phyloP scores from a whole-genome alignment of 495 filamentous ascomycete species.

The Neurospora sp. region DNA sequence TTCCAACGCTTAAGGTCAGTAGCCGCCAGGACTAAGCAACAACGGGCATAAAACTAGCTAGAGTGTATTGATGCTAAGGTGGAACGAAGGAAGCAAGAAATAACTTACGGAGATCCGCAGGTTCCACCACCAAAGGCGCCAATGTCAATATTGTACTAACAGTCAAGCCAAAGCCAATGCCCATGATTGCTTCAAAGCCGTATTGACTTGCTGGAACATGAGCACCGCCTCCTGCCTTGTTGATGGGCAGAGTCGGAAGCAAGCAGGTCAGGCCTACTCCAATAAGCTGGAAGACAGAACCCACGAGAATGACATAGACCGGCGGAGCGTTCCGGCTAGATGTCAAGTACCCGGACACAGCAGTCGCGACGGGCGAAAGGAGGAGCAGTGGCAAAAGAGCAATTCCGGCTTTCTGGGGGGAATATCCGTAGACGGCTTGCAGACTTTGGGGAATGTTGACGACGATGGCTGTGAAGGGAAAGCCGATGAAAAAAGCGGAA shows the following conservation, averaged over 20 bases:
- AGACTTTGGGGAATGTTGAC: conserved; percentile 21
- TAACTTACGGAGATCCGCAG: conserved; percentile 32
- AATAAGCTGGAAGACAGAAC: conserved; percentile 31
- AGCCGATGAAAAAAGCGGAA: conserved; percentile 15
- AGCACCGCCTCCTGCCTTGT: conserved; percentile 11
- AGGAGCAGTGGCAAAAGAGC: conserved; percentile 34
- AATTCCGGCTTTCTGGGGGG: conserved; percentile 15
- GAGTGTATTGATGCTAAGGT: background rate
- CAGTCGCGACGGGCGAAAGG: conserved; percentile 28
- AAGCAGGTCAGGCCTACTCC: conserved; percentile 36
- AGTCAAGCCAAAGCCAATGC: conserved; percentile 33
- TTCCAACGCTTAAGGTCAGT: background rate
- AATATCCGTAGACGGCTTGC: conserved; percentile 17
- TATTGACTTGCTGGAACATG: conserved; percentile 22
- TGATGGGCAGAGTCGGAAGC: conserved; percentile 6
- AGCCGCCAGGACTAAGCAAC: conserved; percentile 22
- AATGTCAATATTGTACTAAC: conserved; percentile 30
- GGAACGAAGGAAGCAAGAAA: background rate
- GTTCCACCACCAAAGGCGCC: conserved; percentile 29
- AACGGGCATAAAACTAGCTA: background rate
- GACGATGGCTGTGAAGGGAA: conserved; percentile 20
- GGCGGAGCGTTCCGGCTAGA: conserved; percentile 30
- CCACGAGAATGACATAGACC: conserved; percentile 34
- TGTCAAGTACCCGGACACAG: conserved; percentile 21
- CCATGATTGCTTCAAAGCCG: conserved; percentile 37